Evolutionary conservation across 2,329 filamentous ascomycete species (phyloP).

Genomic region (Colletotrichum lupini): DNA sequence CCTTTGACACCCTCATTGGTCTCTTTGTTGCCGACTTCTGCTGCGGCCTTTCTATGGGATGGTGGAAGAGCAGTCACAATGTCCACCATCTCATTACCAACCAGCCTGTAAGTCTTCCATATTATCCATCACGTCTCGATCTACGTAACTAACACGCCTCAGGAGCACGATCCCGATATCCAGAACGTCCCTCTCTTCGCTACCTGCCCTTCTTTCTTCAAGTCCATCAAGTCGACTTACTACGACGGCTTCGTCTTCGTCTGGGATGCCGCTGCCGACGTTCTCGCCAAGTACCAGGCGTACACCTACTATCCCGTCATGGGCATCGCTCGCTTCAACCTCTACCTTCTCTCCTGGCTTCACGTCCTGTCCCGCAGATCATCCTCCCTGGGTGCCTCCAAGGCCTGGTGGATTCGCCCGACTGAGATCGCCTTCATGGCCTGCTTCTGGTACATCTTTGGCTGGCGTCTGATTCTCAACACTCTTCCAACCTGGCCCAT

Average conservation of each 20-base stretch:
- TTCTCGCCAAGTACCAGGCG: conserved; percentile 70
- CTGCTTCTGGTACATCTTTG: conserved; percentile 76
- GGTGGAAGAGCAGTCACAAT: conserved; percentile 78
- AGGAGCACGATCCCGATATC: conserved; percentile 69
- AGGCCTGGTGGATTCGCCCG: conserved; percentile 75
- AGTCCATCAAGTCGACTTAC: conserved; percentile 71
- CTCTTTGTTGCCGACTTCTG: conserved; percentile 74
- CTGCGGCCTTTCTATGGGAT: conserved; percentile 73
- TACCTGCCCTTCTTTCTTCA: conserved; percentile 73
- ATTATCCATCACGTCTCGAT: not conserved
- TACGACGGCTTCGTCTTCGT: conserved; percentile 71
- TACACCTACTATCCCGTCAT: conserved; percentile 78
- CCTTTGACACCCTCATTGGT: conserved; percentile 68
- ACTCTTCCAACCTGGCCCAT: conserved; percentile 67
- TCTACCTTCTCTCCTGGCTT: conserved; percentile 75
- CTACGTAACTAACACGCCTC: conserved; percentile 27
- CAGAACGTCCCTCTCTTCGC: conserved; percentile 78
- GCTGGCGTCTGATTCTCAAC: conserved; percentile 72
- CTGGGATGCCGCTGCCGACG: conserved; percentile 70
- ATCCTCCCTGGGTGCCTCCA: conserved; percentile 63
- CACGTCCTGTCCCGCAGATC: conserved; percentile 69
- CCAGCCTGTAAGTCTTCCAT: conserved; percentile 56
- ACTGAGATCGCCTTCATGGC: conserved; percentile 71
- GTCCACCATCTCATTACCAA: conserved; percentile 76
- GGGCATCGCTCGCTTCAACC: conserved; percentile 76